Evolutionary conservation across 2,329 filamentous ascomycete species (phyloP), one percentile per base, ranked within the genome.

Genomic region (Thermochaetoides dissita): DNA sequence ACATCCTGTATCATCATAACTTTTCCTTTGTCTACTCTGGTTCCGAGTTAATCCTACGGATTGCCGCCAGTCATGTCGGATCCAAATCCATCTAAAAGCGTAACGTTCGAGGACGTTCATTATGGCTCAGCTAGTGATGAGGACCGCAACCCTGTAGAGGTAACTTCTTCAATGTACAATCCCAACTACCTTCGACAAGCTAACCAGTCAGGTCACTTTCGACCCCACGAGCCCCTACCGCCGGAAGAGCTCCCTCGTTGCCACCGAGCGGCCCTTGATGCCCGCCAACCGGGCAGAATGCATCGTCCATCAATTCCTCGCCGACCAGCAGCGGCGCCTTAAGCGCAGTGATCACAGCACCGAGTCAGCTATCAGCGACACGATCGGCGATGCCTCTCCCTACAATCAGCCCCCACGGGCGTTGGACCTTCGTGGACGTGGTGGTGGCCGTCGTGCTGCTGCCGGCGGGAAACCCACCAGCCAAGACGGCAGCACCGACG

Each of bases 201-300:
- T 24, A 24, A 24, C 17, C 17, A 24, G 17, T 24, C 37, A 76
- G 74, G 76, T 81, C 39, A 68, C 74, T 17, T 81, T 82, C 53
- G 76, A 81, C 47, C 61, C 71, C 1, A 60, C 67, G 34, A 79
- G 72, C 49, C 67, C 69, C 0, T 76, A 79, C 52, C 72, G 78
- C 17, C 71, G 78, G 45, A 82, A 81, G 61, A 79, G 75, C 53
- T 81, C 77, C 9, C 65, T 82, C 38, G 72, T 79, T 9, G 57
- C 66, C 5, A 62, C 63, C 38, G 74, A 79, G 6, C 52, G 57
- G 35, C 52, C 37, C 30, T 35, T 37, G 8, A 17, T 33, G 2
- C 8, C 30, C 9, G 32, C 17, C 28, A 33, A 29, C 3, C 43
- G 36, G 50, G 71, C 71, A 9, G 72, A 77, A 53, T 81, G 77